Percentiles rank a stretch among this genome's conserved stretches.
phyloP scores from a whole-genome alignment of 164 flowering plant species.

The Protea cynaroides region DNA sequence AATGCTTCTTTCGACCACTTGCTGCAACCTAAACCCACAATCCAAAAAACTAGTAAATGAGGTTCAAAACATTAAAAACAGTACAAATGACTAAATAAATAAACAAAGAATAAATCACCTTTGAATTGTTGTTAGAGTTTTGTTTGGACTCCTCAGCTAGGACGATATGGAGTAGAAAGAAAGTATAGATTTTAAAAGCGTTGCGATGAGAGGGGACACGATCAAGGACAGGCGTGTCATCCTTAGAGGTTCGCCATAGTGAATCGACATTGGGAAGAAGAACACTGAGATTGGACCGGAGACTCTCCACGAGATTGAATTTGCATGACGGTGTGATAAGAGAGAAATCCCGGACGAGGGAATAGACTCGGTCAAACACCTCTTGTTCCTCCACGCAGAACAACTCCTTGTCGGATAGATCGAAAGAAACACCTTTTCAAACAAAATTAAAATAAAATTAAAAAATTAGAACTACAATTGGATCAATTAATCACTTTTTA shows the following conservation, averaged over 20 bases:
- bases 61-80: not conserved
- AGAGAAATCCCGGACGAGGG: conserved; percentile 49
- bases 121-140: conserved; percentile 31
- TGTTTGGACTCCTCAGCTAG: conserved; percentile 46
- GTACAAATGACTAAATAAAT: not conserved
- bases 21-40: conserved; percentile 36
- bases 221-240: conserved; percentile 33
- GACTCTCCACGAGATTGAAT: conserved; percentile 65
- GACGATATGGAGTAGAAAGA: conserved; percentile 55
- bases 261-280: conserved; percentile 83
- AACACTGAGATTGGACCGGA: conserved; percentile 87
- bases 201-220: conserved; percentile 64
- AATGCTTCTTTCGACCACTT: conserved; percentile 47
- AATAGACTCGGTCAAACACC: conserved; percentile 79
- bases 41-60: not conserved
- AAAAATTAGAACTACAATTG: not conserved
- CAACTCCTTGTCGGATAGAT: conserved; percentile 88
- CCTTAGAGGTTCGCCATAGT: conserved; percentile 37
- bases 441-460: not conserved
- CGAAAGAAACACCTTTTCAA: conserved; percentile 68
- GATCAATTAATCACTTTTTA: not conserved
- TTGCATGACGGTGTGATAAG: conserved; percentile 48
- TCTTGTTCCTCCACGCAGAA: conserved; percentile 89
- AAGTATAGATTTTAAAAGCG: conserved; percentile 86
- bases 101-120: conserved; percentile 27